A percentile compares a stretch with the other conserved stretches of the same genome.
Conservation (phyloP, 2,329 filamentous ascomycete genomes). For the Claviceps monticola region DNA sequence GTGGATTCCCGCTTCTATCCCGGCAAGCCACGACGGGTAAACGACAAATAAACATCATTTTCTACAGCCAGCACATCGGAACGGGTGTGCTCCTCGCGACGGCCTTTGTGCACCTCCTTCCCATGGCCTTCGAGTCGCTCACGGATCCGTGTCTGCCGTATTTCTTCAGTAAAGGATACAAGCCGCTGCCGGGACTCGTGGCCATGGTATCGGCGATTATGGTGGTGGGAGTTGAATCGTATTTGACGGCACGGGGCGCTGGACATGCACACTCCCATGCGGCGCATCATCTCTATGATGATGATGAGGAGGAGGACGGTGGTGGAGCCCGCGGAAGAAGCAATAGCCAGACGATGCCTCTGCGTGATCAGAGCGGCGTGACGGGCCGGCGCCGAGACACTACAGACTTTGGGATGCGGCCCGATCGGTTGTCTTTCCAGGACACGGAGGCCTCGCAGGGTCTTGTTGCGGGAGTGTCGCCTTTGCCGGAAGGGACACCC, state of each 20-base stretch:
- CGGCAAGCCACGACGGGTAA: slow-evolving; percentile 42
- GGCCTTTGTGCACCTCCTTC: slow-evolving; percentile 66
- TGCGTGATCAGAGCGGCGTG: slow-evolving; percentile 16
- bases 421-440: slow-evolving; percentile 34
- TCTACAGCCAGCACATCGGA: slow-evolving; percentile 60
- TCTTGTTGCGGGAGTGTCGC: slow-evolving; percentile 44
- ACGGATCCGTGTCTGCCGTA: slow-evolving; percentile 59
- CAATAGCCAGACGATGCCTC: slow-evolving; percentile 12
- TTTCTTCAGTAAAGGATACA: slow-evolving; percentile 69
- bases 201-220: slow-evolving; percentile 71
- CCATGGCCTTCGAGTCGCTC: slow-evolving; percentile 52
- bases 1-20: slow-evolving; percentile 52
- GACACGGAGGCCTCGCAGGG: slow-evolving; percentile 39
- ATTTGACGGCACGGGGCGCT: slow-evolving; percentile 60
- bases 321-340: no score
- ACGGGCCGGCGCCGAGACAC: slow-evolving; percentile 20
- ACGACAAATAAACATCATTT: slow-evolving; percentile 46
- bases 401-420: slow-evolving; percentile 22
- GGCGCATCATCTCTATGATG: slow-evolving; percentile 32
- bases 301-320: slow-evolving; percentile 27
- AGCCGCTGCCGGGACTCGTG: slow-evolving; percentile 65
- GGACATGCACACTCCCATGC: slow-evolving; percentile 45
- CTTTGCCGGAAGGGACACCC: slow-evolving; percentile 41
- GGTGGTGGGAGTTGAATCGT: slow-evolving; percentile 79
- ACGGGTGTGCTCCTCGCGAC: slow-evolving; percentile 79